Conservation (phyloP, 23 red algal genomes). For the Agarophyton chilense region DNA sequence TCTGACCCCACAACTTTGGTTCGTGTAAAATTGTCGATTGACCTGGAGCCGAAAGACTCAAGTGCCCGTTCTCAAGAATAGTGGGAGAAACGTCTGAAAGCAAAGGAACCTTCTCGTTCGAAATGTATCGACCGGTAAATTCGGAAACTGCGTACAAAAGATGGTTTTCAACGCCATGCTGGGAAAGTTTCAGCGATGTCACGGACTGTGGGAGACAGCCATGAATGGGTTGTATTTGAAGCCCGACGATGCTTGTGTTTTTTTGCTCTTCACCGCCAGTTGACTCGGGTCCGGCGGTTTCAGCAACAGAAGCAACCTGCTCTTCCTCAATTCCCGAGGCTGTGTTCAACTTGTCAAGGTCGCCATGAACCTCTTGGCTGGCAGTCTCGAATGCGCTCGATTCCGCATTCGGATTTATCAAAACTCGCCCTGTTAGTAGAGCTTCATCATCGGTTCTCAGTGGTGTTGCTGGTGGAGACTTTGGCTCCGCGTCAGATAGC, state of each 20-base stretch:
- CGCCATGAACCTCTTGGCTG: neutral
- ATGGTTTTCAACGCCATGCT: constrained; percentile 37
- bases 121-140: constrained; percentile 32
- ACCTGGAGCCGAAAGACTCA: neutral
- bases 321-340: neutral
- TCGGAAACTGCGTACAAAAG: constrained; percentile 15
- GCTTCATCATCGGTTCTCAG: neutral
- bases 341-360: neutral
- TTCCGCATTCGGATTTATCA: neutral
- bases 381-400: neutral
- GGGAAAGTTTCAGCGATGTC: neutral
- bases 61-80: constrained; percentile 11
- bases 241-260: neutral
- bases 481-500: neutral
- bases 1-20: constrained; percentile 9
- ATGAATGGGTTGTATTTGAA: constrained; percentile 24
- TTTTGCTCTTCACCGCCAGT: neutral
- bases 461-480: constrained; percentile 3
- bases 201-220: constrained; percentile 12
- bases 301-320: too few species aligned
- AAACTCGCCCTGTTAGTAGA: neutral
- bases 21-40: neutral
- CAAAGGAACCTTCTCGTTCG: constrained; percentile 5
- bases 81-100: neutral
- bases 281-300: neutral